Conservation (phyloP, 257 asterid genomes). For the Forsythia suspensa region DNA sequence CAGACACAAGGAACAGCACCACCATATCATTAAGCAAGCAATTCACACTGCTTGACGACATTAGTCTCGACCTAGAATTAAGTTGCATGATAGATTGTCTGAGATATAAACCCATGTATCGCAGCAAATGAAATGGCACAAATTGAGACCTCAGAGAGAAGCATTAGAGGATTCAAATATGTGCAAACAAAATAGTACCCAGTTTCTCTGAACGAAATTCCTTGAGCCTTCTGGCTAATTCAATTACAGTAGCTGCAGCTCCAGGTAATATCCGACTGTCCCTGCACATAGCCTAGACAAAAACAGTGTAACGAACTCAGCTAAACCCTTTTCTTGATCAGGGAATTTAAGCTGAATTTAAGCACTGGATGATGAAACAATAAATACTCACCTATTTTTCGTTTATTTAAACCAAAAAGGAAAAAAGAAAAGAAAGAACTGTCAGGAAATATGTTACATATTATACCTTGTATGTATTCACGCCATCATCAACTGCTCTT, state of each 20-base stretch:
- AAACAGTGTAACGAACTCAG: constrained; percentile 14
- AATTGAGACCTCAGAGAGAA: not conserved
- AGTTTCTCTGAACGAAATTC: constrained; percentile 90
- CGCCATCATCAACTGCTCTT: constrained; percentile 76
- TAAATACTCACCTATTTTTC: not conserved
- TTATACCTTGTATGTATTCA: constrained; percentile 83
- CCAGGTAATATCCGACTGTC: constrained; percentile 94
- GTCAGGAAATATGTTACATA: not conserved
- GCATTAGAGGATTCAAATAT: not conserved
- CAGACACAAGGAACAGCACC: not conserved
- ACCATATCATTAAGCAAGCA: not conserved
- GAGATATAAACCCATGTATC: not conserved
- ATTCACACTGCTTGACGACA: not conserved
- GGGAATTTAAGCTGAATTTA: not conserved
- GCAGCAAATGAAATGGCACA: not conserved
- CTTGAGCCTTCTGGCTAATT: constrained; percentile 84
- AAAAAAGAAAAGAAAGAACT: not conserved
- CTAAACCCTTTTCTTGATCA: constrained; percentile 11
- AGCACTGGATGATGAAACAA: constrained; percentile 6
- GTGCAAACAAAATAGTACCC: constrained; percentile 54
- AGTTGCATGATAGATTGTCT: not conserved
- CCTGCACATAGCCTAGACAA: constrained; percentile 91
- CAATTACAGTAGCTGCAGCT: constrained; percentile 99
- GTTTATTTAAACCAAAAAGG: not conserved
- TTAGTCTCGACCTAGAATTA: not conserved